A percentile compares a stretch with the other conserved stretches of the same genome.
Evolutionary conservation across 2,329 filamentous ascomycete species (phyloP).

Genomic region (Anthostomella pinea): DNA sequence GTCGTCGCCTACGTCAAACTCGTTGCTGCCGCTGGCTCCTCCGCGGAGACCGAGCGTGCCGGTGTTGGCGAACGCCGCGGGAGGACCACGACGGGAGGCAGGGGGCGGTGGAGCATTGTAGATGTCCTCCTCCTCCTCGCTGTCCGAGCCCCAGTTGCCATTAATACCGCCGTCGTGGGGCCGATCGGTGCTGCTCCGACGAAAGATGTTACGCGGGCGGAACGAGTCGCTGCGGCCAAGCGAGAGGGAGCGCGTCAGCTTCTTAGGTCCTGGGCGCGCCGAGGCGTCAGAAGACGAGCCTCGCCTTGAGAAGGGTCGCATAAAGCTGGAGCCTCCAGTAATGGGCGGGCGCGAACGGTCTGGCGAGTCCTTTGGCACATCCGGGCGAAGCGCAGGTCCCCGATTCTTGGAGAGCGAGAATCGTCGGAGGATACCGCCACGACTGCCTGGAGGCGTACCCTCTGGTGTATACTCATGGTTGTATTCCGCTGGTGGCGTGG

Average conservation of each 20-base stretch:
- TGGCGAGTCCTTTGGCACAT: constrained; percentile 35
- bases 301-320: constrained; percentile 46
- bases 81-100: constrained; percentile 20
- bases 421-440: constrained; percentile 43
- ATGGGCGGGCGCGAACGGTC: constrained; percentile 48
- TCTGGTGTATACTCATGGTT: constrained; percentile 40
- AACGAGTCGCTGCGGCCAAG: constrained; percentile 54
- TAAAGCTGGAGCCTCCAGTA: constrained; percentile 42
- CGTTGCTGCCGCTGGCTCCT: constrained; percentile 30
- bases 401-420: constrained; percentile 41
- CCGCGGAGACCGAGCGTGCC: constrained; percentile 21
- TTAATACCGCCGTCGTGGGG: constrained; percentile 54
- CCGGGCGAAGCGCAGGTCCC: constrained; percentile 35
- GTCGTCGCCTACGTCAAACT: constrained; percentile 56
- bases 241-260: constrained; percentile 58
- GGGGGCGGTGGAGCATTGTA: constrained; percentile 16
- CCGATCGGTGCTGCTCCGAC: constrained; percentile 40
- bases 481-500: constrained; percentile 57
- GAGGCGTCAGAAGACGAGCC: constrained; percentile 36
- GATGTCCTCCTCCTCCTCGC: constrained; percentile 34
- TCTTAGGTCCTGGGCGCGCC: constrained; percentile 33
- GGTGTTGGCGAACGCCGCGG: constrained; percentile 29
- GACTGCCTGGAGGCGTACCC: constrained; percentile 33
- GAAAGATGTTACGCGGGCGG: constrained; percentile 39
- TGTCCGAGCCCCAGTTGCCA: constrained; percentile 48